phyloP scores from a whole-genome alignment of 805 yeast genomes.

The Blastobotrys mokoenaii region DNA sequence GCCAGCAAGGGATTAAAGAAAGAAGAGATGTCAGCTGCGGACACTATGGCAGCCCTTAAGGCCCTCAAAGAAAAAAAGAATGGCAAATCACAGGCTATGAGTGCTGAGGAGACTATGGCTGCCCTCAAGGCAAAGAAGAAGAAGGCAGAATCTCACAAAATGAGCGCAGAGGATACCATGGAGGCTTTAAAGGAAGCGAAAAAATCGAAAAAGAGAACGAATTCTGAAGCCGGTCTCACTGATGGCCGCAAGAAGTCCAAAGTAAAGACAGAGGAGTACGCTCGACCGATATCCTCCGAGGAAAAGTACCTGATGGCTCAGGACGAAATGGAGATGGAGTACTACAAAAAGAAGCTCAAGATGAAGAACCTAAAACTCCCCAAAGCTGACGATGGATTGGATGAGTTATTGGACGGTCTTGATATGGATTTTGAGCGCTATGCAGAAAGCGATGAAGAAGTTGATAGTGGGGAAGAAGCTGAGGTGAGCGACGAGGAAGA shows the following conservation, averaged over 20 bases:
- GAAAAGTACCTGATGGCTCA: constrained; percentile 42
- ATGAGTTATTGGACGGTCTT: constrained; percentile 58
- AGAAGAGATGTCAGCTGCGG: constrained; percentile 25
- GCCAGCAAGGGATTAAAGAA: constrained; percentile 15
- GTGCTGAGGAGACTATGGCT: constrained; percentile 21
- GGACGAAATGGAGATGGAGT: constrained; percentile 73
- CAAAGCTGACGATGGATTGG: constrained; percentile 68
- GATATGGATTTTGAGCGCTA: constrained; percentile 19
- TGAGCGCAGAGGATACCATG: constrained; percentile 21
- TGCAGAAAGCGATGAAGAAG: constrained; percentile 10
- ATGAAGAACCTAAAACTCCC: constrained; percentile 44
- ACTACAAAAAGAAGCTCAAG: constrained; percentile 77
- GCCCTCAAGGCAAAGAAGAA: constrained; percentile 19
- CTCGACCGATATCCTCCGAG: constrained; percentile 29
- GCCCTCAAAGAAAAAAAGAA: constrained; percentile 30
- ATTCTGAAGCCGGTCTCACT: constrained; percentile 9
- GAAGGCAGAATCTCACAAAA: too few relatives aligned
- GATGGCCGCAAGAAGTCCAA: constrained; percentile 7
- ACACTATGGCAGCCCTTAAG: constrained; percentile 38
- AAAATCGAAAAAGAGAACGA: constrained; percentile 10
- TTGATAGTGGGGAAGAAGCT: constrained; percentile 10
- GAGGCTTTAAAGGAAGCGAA: constrained; percentile 21
- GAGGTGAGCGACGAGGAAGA: constrained; percentile 8
- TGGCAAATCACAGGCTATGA: constrained; percentile 12
- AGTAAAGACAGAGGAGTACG: constrained; percentile 3